Evolutionary conservation across 2,329 filamentous ascomycete species (phyloP).

Genomic region (Colletotrichum trifolii): DNA sequence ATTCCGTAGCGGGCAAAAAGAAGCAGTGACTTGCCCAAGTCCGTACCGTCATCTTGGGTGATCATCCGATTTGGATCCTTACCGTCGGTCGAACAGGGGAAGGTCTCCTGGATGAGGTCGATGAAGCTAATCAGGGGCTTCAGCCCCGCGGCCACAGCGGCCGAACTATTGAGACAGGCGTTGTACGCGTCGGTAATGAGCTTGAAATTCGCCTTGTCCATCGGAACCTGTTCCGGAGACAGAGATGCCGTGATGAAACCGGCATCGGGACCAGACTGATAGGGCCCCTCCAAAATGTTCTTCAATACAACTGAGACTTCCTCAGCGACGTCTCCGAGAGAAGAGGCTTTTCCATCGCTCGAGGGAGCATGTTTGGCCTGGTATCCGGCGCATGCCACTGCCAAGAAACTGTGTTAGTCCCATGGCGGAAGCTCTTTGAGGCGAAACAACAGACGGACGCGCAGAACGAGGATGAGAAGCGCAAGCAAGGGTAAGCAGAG

Average conservation of each 20-base stretch:
- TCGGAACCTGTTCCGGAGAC: conserved; percentile 51
- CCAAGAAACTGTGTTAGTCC: conserved; percentile 22
- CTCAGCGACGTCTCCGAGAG: conserved; percentile 69
- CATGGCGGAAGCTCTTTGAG: too few relatives aligned
- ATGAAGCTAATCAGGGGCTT: conserved; percentile 68
- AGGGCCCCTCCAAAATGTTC: conserved; percentile 70
- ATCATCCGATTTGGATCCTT: conserved; percentile 42
- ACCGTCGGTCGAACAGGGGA: conserved; percentile 39
- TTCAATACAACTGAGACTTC: conserved; percentile 66
- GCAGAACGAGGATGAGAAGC: not conserved
- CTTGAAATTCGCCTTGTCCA: conserved; percentile 71
- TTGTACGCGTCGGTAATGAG: conserved; percentile 73
- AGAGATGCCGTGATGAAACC: conserved; percentile 39
- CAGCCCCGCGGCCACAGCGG: conserved; percentile 64
- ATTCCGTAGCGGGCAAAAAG: conserved; percentile 59
- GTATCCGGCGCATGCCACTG: conserved; percentile 74
- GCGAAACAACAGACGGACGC: not conserved
- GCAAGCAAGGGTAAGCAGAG: not conserved
- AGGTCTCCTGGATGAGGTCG: conserved; percentile 44
- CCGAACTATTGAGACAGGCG: conserved; percentile 72
- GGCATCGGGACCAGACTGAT: conserved; percentile 54
- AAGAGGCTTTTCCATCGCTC: conserved; percentile 69
- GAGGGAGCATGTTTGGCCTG: conserved; percentile 71
- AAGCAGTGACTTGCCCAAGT: conserved; percentile 50
- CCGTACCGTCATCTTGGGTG: conserved; percentile 15